phyloP scores from a whole-genome alignment of 2,329 filamentous ascomycete species.

The Hortaea sp. region DNA sequence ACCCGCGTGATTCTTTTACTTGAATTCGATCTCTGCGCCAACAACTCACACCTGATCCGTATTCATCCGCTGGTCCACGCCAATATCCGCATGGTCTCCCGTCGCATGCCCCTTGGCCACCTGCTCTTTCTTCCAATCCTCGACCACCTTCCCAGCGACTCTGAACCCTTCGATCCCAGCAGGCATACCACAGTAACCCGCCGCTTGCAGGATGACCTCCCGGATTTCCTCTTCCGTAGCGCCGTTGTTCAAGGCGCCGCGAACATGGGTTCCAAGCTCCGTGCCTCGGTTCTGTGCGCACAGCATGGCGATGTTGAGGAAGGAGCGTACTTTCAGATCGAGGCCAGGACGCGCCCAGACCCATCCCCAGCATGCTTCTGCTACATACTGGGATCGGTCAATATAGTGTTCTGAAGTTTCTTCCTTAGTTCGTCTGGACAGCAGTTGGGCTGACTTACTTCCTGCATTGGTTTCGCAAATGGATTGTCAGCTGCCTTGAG shows the following conservation, averaged over 20 bases:
- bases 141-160: constrained; percentile 40
- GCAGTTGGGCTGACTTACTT: constrained; percentile 29
- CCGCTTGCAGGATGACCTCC: constrained; percentile 45
- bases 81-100: constrained; percentile 24
- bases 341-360: constrained; percentile 56
- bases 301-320: constrained; percentile 57
- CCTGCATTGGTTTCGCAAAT: constrained; percentile 52
- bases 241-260: constrained; percentile 54
- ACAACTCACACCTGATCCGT: background rate
- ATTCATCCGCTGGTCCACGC: constrained; percentile 9
- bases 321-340: constrained; percentile 48
- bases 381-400: constrained; percentile 31
- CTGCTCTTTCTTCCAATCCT: constrained; percentile 39
- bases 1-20: too few relatives aligned
- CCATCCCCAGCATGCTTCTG: constrained; percentile 55
- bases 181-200: constrained; percentile 45
- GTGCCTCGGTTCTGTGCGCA: constrained; percentile 50
- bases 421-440: background rate
- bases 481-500: constrained; percentile 46
- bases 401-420: too few relatives aligned
- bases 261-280: constrained; percentile 52
- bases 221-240: constrained; percentile 52
- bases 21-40: too few relatives aligned
- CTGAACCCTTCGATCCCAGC: constrained; percentile 47
- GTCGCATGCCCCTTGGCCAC: constrained; percentile 9